Evolutionary conservation across 1,139 yeast genomes (phyloP), one percentile per base, ranked within the genome.

Genomic region (Meyerozyma sp.): DNA sequence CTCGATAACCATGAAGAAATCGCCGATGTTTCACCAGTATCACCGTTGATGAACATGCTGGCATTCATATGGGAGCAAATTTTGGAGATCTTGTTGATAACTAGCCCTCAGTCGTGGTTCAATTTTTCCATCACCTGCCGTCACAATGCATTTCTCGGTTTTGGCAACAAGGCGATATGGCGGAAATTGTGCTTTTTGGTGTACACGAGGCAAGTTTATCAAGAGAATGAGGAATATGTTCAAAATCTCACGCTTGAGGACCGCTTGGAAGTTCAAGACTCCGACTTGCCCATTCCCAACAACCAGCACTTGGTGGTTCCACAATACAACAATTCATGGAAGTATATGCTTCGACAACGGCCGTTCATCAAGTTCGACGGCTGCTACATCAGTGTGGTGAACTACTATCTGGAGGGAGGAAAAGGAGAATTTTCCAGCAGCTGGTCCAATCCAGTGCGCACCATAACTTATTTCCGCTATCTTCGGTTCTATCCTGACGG

Each of bases 401-500:
- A 87, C 49, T 91, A 89, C 61, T 77, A 86, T 52, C 76, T 95
- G 46, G 87, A 87, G 56, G 95, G 97, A 41, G 81, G 85, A 1
- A 73, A 79, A 43, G 76, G 75, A 8, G 87, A 80, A 53, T 77
- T 81, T 42, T 77, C 85, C 4, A 75, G 72, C 35, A 75, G 87
- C n/a, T 81, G 94, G 85, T 64, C 75, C 36, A 79, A 81, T 47
- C 96, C 97, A 0, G 78, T 87, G 16, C 79, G 87, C 54, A 80
- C 90, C 59, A 86, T 91, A 40, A 88, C 96, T 0, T 93, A 91
- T 58, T 93, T 88, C 61, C 70, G 98, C 47, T 93, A 89, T 59
- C 62, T 85, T 32, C 69, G 97, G 45, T 90, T 93, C 57, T 87
- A 76, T 56, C 83, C 84, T 0, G 86, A 87, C 55, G 98, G 98